Percentiles rank a stretch among this genome's conserved stretches.
phyloP scores from a whole-genome alignment of 2,329 filamentous ascomycete species.

The Phialemonium atrogriseum region DNA sequence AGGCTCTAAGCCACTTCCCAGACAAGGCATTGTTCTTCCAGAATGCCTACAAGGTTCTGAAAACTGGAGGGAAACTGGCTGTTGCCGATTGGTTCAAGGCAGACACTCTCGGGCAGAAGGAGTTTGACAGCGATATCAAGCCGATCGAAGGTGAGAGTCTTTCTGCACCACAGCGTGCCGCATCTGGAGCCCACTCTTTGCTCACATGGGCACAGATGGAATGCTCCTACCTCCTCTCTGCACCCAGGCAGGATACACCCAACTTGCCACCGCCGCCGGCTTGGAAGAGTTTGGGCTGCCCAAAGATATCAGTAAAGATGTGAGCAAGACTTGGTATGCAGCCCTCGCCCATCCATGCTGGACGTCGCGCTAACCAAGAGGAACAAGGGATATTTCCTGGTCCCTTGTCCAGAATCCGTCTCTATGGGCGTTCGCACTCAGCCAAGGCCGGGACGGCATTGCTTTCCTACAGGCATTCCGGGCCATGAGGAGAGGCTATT shows the following conservation, averaged over 20 bases:
- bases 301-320: slow-evolving; percentile 48
- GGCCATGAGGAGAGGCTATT: slow-evolving; percentile 52
- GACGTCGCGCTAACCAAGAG: slow-evolving; percentile 6
- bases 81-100: slow-evolving; percentile 56
- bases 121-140: slow-evolving; percentile 43
- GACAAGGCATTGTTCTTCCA: slow-evolving; percentile 50
- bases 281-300: slow-evolving; percentile 35
- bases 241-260: slow-evolving; percentile 43
- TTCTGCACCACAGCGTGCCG: too few relatives aligned
- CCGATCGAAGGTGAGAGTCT: slow-evolving; percentile 43
- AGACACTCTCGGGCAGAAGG: slow-evolving; percentile 32
- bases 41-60: slow-evolving; percentile 41
- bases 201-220: slow-evolving; percentile 32
- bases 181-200: too few relatives aligned
- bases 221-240: slow-evolving; percentile 53
- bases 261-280: slow-evolving; percentile 38
- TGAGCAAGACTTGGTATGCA: slow-evolving; percentile 49
- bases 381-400: slow-evolving; percentile 54
- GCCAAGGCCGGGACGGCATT: slow-evolving; percentile 51
- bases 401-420: slow-evolving; percentile 49
- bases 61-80: slow-evolving; percentile 40
- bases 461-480: slow-evolving; percentile 54
- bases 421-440: slow-evolving; percentile 52
- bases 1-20: slow-evolving; percentile 52
- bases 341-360: background rate